Conservation (phyloP, 305 asterid species). For the Fraxinus greggii region DNA sequence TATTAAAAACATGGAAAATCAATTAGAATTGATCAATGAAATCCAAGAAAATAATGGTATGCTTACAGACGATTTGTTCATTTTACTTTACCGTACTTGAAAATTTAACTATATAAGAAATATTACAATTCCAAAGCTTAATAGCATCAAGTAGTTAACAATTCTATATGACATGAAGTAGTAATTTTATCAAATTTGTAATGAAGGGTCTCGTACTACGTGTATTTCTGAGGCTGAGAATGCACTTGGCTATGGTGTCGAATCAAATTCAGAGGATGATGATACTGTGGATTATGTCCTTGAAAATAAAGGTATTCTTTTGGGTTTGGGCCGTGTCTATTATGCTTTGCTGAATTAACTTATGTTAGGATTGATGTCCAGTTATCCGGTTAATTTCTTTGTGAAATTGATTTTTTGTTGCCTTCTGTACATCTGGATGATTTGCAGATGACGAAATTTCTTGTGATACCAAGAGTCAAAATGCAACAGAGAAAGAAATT, state of each 20-base stretch:
- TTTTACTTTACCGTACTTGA: not conserved
- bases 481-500: conserved; percentile 9
- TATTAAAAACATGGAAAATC: conserved; percentile 14
- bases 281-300: conserved; percentile 1
- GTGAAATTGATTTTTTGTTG: not conserved
- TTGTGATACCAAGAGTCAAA: not conserved
- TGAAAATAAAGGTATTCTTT: conserved; percentile 17
- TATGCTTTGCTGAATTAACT: not conserved
- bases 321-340: not conserved
- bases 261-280: conserved; percentile 1
- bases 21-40: conserved; percentile 9
- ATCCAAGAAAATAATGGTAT: conserved; percentile 27
- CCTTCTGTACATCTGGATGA: not conserved
- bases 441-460: conserved; percentile 9
- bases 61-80: not conserved
- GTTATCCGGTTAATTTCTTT: not conserved
- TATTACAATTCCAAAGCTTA: not conserved
- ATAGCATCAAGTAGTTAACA: not conserved
- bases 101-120: not conserved
- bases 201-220: conserved; percentile 11
- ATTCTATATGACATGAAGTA: not conserved
- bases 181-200: not conserved
- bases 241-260: conserved; percentile 2
- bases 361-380: not conserved
- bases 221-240: conserved; percentile 22